phyloP scores from a whole-genome alignment of 2,329 filamentous ascomycete genomes.

The Coniochaeta sp. region DNA sequence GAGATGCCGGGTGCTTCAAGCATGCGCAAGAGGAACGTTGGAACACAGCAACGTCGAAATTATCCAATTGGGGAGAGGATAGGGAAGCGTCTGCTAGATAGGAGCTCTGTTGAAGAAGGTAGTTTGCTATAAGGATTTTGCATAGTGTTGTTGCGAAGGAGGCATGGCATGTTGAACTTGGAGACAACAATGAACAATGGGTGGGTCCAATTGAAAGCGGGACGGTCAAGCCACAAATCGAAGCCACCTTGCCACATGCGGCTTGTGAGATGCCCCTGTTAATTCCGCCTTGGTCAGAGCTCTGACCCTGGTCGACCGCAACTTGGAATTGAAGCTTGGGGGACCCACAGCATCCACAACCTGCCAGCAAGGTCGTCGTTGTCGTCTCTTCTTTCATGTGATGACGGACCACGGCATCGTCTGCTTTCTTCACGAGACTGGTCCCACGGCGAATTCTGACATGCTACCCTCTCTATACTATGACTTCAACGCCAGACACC shows the following conservation, averaged over 20 bases:
- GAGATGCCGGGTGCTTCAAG: background rate
- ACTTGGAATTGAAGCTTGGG: background rate
- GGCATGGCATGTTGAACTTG: no score
- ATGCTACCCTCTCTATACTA: background rate
- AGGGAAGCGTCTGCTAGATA: no score
- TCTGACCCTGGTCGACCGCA: background rate
- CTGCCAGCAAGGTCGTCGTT: no score
- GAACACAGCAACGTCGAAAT: no score
- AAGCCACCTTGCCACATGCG: background rate
- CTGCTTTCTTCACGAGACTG: background rate
- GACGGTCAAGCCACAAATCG: no score
- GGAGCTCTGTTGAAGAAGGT: no score
- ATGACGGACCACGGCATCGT: background rate
- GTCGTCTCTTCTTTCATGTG: background rate
- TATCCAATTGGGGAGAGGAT: background rate
- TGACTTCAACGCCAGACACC: background rate
- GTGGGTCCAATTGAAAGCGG: no score
- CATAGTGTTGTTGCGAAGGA: no score
- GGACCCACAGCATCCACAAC: background rate
- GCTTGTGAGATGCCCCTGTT: background rate
- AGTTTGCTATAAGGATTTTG: no score
- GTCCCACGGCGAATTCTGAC: background rate
- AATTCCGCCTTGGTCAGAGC: background rate
- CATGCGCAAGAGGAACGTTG: no score
- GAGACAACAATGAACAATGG: no score